Evolutionary conservation across 768 basidiomycete genomes (phyloP), one percentile per base, ranked within the genome.

Genomic region (Lentinula raphanica): DNA sequence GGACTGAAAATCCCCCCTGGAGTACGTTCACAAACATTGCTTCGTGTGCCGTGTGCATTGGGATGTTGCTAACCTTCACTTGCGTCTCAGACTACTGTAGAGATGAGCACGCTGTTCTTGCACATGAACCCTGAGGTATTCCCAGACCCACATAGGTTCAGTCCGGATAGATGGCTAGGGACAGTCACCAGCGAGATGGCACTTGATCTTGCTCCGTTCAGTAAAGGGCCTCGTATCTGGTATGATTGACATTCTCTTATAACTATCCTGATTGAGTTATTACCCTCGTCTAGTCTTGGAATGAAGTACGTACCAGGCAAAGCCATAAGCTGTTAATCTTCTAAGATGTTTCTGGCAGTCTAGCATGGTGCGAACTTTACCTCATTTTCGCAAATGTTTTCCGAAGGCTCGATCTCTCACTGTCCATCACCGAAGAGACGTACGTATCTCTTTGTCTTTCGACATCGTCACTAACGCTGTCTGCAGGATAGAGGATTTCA

Each of bases 161-260:
- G 58, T 8, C 77, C 78, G 1, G 77, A 77, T 48, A 67, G 79
- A 27, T 81, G 78, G 78, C 66, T 78, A 8, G 62, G 69, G 6
- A 62, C 67, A 1, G 61, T 69, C 46, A 68, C 68, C 13, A 65
- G 61, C 46, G 59, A 65, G 8, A 67, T 78, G 17, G 73, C 74
- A 25, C 65, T 66, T 11, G 72, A 74, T 59, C 59, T 81, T 19
- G 71, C 77, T 11, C 66, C 75, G 19, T 80, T 81, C 59, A 44
- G 40, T 31, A 55, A 55, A 55, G 54, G 54, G 2, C 54, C 54
- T 55, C 54, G 40, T 28, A 55, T 55, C 13, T 55, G 54, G 51
- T 53, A 35, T 15, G 51, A 36, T 25, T 25, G 15, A n/a, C 13
- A 19, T 27, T 27, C 15, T 12, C 25, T 19, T n/a, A 13, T 23